These are phyloP conservation scores for Scenedesmus sp. DNA, from an alignment of 163 green algal species.

Conservation along the genomic window DNA sequence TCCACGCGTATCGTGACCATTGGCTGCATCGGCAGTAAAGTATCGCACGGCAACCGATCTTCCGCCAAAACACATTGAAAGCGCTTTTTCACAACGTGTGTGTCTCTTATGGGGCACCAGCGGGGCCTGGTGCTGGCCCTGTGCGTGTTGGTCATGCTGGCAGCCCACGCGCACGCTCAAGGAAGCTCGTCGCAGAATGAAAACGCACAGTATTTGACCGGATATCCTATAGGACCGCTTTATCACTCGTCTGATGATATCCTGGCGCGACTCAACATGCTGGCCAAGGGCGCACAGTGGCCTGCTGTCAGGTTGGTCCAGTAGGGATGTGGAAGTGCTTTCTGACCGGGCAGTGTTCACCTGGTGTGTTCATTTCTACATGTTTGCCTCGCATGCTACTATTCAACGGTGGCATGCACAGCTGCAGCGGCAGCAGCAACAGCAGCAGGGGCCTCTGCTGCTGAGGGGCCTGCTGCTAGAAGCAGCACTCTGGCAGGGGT, in stretches of 20 bases:
- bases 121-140: neutral
- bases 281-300: neutral
- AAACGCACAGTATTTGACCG: neutral
- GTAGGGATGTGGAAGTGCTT: neutral
- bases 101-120: neutral
- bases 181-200: neutral
- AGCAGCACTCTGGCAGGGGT: too few species aligned
- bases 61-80: neutral
- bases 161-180: neutral
- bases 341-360: neutral
- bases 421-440: neutral
- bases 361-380: neutral
- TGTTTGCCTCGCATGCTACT: neutral
- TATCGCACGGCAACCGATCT: neutral
- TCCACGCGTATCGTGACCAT: neutral
- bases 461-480: neutral
- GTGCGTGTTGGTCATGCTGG: neutral
- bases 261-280: neutral
- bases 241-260: neutral
- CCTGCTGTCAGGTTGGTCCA: constrained; percentile 4
- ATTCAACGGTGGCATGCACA: neutral
- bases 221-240: neutral
- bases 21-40: neutral
- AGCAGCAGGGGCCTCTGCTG: neutral
- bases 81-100: neutral